phyloP scores from a whole-genome alignment of 768 basidiomycete species.

The Suillus tomentosus region DNA sequence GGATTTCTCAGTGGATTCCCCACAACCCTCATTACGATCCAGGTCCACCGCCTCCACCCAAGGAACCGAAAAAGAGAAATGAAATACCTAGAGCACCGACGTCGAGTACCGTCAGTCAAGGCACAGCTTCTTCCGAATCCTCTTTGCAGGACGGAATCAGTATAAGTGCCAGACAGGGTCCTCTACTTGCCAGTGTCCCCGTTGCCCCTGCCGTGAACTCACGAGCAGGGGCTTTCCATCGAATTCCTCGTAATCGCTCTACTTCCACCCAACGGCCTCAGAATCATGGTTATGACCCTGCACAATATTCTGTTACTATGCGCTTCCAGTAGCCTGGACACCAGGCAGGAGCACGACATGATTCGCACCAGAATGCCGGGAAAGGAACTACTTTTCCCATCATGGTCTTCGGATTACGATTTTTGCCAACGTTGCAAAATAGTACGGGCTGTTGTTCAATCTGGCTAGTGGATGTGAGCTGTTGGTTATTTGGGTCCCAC shows the following conservation, averaged over 20 bases:
- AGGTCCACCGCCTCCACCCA: slow-evolving; percentile 62
- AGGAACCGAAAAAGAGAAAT: slow-evolving; percentile 26
- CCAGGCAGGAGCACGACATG: background rate
- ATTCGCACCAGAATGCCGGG: slow-evolving; percentile 2
- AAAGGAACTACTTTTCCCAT: background rate
- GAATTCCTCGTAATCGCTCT: background rate
- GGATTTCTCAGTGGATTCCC: slow-evolving; percentile 48
- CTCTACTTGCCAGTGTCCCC: background rate
- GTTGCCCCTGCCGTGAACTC: background rate
- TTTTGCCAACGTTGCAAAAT: background rate
- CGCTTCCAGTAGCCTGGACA: background rate
- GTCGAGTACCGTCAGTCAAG: background rate
- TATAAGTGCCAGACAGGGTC: background rate
- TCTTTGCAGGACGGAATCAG: background rate
- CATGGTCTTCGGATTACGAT: background rate
- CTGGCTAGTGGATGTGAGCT: background rate
- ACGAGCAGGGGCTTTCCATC: background rate
- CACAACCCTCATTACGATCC: slow-evolving; percentile 72
- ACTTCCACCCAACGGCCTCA: background rate
- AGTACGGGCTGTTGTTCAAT: background rate
- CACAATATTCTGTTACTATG: background rate
- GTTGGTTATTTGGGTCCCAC: background rate
- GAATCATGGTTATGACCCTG: slow-evolving; percentile 1
- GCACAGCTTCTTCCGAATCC: background rate
- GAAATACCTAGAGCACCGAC: background rate